A percentile compares a stretch with the other conserved stretches of the same genome.
These are phyloP conservation scores for Coprinopsis sp. DNA, from an alignment of 768 basidiomycete genomes.

Conservation along the genomic window DNA sequence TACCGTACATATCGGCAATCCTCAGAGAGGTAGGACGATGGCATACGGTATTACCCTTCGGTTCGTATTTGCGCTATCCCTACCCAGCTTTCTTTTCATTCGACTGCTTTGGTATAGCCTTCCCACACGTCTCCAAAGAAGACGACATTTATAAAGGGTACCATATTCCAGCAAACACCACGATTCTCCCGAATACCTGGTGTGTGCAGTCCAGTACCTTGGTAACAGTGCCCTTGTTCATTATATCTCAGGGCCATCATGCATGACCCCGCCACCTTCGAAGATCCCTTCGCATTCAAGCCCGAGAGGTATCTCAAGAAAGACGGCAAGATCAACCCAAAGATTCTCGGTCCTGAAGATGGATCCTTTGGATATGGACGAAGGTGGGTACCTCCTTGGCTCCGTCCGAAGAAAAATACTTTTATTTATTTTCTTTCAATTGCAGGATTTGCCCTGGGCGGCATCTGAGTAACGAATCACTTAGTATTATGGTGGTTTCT, in stretches of 20 bases:
- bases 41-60: neutral
- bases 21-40: slow-evolving; percentile 1
- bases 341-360: slow-evolving; percentile 16
- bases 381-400: slow-evolving; percentile 9
- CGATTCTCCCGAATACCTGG: slow-evolving; percentile 20
- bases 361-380: slow-evolving; percentile 26
- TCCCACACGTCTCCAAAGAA: slow-evolving; percentile 13
- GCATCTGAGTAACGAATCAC: slow-evolving; percentile 35
- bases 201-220: too few relatives aligned
- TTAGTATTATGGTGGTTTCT: slow-evolving; percentile 22
- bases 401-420: neutral
- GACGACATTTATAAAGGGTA: slow-evolving; percentile 34
- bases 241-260: slow-evolving; percentile 25
- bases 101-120: slow-evolving; percentile 9
- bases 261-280: slow-evolving; percentile 20
- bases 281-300: slow-evolving; percentile 20
- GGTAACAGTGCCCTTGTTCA: too few relatives aligned
- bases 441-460: slow-evolving; percentile 37
- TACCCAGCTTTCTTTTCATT: neutral
- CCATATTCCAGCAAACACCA: slow-evolving; percentile 30
- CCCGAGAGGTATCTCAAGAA: slow-evolving; percentile 26
- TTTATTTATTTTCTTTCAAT: neutral
- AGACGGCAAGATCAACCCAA: slow-evolving; percentile 18
- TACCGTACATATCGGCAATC: neutral
- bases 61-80: neutral